These are phyloP conservation scores for Umbelopsis sp. DNA, from an alignment of 371 early-diverging fungal species.

Conservation along the genomic window DNA sequence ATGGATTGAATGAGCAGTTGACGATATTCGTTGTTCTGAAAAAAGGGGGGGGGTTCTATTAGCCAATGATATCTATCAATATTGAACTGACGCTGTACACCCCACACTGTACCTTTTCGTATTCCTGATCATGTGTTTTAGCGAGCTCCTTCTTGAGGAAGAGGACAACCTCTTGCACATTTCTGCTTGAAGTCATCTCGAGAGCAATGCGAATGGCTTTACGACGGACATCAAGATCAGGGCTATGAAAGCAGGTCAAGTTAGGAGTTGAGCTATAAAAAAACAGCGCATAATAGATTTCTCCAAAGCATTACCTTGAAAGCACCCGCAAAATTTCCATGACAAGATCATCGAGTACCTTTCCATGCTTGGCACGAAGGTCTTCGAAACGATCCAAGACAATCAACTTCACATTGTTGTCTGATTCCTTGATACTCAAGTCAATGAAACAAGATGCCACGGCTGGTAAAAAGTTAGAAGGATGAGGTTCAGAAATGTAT, in stretches of 20 bases:
- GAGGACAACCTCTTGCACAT: slow-evolving; percentile 90
- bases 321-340: slow-evolving; percentile 94
- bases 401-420: slow-evolving; percentile 97
- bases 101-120: slow-evolving; percentile 71
- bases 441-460: slow-evolving; percentile 91
- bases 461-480: slow-evolving; percentile 36
- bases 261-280: background rate
- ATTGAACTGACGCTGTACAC: no score
- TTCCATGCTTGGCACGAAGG: slow-evolving; percentile 82
- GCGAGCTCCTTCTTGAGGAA: slow-evolving; percentile 92
- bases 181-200: slow-evolving; percentile 87
- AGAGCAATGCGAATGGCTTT: slow-evolving; percentile 87
- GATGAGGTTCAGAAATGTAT: background rate
- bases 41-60: background rate
- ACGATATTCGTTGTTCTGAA: slow-evolving; percentile 86
- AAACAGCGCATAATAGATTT: background rate
- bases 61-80: no score
- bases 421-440: slow-evolving; percentile 89
- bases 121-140: slow-evolving; percentile 88
- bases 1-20: slow-evolving; percentile 95
- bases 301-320: slow-evolving; percentile 50
- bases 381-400: slow-evolving; percentile 91
- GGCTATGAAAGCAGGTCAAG: slow-evolving; percentile 51
- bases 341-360: slow-evolving; percentile 86
- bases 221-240: slow-evolving; percentile 95